Base-by-base conservation (phyloP, 768 basidiomycete species). In the Phallus indusiatus region DNA sequence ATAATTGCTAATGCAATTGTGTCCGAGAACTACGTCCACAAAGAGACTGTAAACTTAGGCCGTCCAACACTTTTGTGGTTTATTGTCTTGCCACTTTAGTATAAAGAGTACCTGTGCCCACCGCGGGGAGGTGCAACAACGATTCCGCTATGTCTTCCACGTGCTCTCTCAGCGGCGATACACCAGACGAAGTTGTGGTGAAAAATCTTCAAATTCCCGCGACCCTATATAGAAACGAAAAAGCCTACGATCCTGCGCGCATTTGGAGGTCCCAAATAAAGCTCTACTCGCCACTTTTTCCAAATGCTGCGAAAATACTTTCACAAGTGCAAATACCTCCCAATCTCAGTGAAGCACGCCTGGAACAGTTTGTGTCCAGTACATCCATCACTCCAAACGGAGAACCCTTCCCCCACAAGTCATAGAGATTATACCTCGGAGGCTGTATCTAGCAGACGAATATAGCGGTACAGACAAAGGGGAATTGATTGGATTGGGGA, bases 391-490 rank as follows among this genome's bases (percentile, higher is more conserved):
- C 56, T 16, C 48, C 47, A 21, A 36, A 34, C 12, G 56, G 56
- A 33, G 28, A 17, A 14, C 24, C 56, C n/a, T 58, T 58, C 28
- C 56, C 34, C 56, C 56, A 11, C 56, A 58, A 34, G 17, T 7
- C 34, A 49, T 47, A 10, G 56, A 58, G 21, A 58, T 58, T 17
- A 22, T 58, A 5, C 46, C 46, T 12, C 24, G 35, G 33, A 33
- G n/a, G n/a, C 9, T 58, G 17, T 58, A 35, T 18, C 10, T 58
- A 12, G 48, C 56, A 20, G 56, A 58, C 24, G 46, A 51, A 33
- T 58, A 33, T 47, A 58, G 47, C 24, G 56, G 56, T 12, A 58
- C 56, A n/a, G 56, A 58, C 56, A 11, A 24, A 21, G 47, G 24
- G 46, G 37, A 33, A 4, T 49, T 58, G 8, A 16, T 21, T 18